Percentiles rank a stretch among this genome's conserved stretches.
Conservation (phyloP, 2,329 filamentous ascomycete species). For the Alternaria sp. region DNA sequence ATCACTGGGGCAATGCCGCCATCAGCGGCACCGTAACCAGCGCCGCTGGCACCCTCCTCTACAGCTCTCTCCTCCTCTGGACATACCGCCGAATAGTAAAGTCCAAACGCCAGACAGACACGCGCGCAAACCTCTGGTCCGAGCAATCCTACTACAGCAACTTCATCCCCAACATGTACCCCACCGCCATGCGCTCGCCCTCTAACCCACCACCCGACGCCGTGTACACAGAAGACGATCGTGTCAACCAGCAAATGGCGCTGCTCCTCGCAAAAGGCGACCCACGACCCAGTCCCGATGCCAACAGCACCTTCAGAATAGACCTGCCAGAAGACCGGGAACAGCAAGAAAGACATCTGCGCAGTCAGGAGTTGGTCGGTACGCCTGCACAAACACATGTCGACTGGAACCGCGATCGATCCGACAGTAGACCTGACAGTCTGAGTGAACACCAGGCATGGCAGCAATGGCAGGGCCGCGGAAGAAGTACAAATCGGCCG, state of each 20-base stretch:
- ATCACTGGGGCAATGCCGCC: conserved; percentile 55
- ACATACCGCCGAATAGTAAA: conserved; percentile 53
- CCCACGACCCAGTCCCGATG: conserved; percentile 42
- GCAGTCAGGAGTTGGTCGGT: conserved; percentile 44
- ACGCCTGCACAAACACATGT: conserved; percentile 35
- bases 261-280: conserved; percentile 54
- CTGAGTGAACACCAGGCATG: conserved; percentile 42
- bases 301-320: conserved; percentile 56
- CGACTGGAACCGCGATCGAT: conserved; percentile 34
- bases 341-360: conserved; percentile 33
- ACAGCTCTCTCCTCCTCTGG: conserved; percentile 54
- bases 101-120: conserved; percentile 30
- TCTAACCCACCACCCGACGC: conserved; percentile 37
- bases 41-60: conserved; percentile 52
- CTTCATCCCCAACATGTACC: conserved; percentile 59
- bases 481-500: conserved; percentile 38
- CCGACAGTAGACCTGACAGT: conserved; percentile 40
- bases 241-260: conserved; percentile 62
- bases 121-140: conserved; percentile 43
- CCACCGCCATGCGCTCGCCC: conserved; percentile 42
- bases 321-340: conserved; percentile 48
- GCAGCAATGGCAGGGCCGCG: conserved; percentile 43
- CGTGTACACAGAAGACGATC: conserved; percentile 57
- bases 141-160: conserved; percentile 56
- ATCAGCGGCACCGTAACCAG: conserved; percentile 56